Evolutionary conservation across 2,329 filamentous ascomycete genomes (phyloP), one percentile per base, ranked within the genome.

Genomic region (Aureobasidium sp.): DNA sequence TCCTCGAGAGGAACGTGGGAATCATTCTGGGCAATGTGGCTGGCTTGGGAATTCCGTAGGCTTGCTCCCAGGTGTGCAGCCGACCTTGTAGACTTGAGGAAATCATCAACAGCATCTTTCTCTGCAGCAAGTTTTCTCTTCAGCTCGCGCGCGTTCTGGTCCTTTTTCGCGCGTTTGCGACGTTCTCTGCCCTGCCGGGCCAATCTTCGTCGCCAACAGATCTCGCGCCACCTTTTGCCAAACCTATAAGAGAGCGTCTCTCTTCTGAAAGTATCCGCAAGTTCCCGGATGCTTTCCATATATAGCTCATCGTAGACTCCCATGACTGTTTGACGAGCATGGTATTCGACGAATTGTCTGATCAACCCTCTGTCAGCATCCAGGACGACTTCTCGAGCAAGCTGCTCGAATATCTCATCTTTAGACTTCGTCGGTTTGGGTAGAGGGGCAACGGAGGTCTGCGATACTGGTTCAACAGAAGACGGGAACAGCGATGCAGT

Each of bases 321-420:
- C 3, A 67, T 65, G n/a, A 75, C 70, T 11, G 74, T 67, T 11
- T 69, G 67, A 4, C 67, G 65, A 25, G 74, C 68, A 49, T 67
- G 65, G 47, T 73, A 74, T 45, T 78, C 75, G 27, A 79, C 65
- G 60, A 73, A 79, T 60, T 79, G 77, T 59, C 74, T 68, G 37
- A 79, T 64, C 21, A 78, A 67, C n/a, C 77, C 77, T 1, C 69
- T 65, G n/a, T 67, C 65, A 0, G 69, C 67, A 31, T 74, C 69
- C 1, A 73, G 65, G n/a, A 75, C 68, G 17, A 78, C 51, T 45
- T 72, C 70, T 5, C 66, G 63, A 4, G 75, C 71, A n/a, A 78
- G 65, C 27, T 64, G 64, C 6, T 63, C 60, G 33, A 72, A 62
- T 23, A 71, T 65, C 10, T 62, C 58, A 27, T 53, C 49, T 38